Evolutionary conservation across 2,329 filamentous ascomycete genomes (phyloP).

Genomic region (Venturiaceae sp.): DNA sequence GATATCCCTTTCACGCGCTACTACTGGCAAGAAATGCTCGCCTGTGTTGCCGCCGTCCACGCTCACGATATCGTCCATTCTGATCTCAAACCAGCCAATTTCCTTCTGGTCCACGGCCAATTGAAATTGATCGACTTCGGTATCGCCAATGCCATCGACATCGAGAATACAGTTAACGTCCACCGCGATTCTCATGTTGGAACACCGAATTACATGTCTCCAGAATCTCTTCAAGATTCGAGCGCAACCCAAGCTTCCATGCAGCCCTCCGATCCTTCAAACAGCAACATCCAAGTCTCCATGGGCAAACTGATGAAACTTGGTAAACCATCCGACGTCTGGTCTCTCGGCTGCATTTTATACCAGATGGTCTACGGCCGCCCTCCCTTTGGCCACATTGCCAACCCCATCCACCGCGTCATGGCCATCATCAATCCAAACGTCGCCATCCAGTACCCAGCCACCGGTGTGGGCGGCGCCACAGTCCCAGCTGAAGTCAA

Average conservation of each 20-base stretch:
- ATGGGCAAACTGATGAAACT: slow-evolving; percentile 80
- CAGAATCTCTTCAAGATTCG: slow-evolving; percentile 82
- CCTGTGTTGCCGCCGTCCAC: slow-evolving; percentile 86
- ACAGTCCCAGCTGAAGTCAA: slow-evolving; percentile 45
- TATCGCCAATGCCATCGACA: slow-evolving; percentile 94
- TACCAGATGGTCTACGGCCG: slow-evolving; percentile 98
- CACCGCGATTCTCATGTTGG: slow-evolving; percentile 93
- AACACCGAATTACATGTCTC: slow-evolving; percentile 98
- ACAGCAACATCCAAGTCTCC: slow-evolving; percentile 21
- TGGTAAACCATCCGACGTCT: slow-evolving; percentile 91
- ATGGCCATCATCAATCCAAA: slow-evolving; percentile 76
- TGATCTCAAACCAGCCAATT: slow-evolving; percentile 94
- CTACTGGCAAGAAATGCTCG: slow-evolving; percentile 99
- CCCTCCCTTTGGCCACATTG: slow-evolving; percentile 89
- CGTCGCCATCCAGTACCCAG: slow-evolving; percentile 62
- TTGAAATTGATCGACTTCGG: slow-evolving; percentile 98
- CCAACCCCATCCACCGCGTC: slow-evolving; percentile 76
- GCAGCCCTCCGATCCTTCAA: slow-evolving; percentile 21
- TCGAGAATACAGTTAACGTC: slow-evolving; percentile 92
- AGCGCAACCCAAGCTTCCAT: slow-evolving; percentile 44
- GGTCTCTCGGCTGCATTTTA: slow-evolving; percentile 91
- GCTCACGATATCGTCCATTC: slow-evolving; percentile 89
- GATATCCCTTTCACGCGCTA: slow-evolving; percentile 90
- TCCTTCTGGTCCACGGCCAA: slow-evolving; percentile 80
- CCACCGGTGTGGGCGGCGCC: slow-evolving; percentile 55